These are phyloP conservation scores for Saccharum hybrid DNA, from an alignment of 202 grass and related monocot species.

Conservation along the genomic window DNA sequence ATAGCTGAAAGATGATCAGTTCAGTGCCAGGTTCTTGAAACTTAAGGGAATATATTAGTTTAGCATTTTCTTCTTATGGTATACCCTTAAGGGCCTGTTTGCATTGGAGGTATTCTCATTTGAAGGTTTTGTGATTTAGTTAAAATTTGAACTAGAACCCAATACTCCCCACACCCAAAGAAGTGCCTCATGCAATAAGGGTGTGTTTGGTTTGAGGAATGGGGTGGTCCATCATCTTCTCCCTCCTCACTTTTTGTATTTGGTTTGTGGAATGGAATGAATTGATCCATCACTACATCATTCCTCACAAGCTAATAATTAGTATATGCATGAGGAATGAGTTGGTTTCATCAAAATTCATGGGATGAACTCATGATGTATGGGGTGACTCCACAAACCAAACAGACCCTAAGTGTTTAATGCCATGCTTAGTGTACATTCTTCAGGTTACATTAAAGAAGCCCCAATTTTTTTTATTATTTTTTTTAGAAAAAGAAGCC, in stretches of 20 bases:
- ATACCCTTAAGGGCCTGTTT: background rate
- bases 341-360: no score
- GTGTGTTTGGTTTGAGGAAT: no score
- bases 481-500: no score
- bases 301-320: no score
- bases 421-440: background rate
- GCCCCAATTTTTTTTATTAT: background rate
- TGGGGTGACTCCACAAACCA: no score
- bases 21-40: constrained; percentile 8
- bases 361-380: no score
- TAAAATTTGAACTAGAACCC: background rate
- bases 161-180: background rate
- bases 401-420: background rate
- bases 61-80: background rate
- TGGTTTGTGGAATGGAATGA: no score
- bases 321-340: no score
- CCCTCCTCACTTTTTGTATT: no score
- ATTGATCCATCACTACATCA: no score
- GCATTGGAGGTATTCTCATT: background rate
- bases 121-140: background rate
- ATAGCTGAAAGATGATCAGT: background rate
- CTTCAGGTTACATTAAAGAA: constrained; percentile 5
- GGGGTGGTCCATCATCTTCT: no score
- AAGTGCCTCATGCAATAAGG: background rate
- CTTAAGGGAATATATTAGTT: background rate